Base-by-base conservation (phyloP, 1,284 basidiomycete genomes). In the Boletus calvinii region DNA sequence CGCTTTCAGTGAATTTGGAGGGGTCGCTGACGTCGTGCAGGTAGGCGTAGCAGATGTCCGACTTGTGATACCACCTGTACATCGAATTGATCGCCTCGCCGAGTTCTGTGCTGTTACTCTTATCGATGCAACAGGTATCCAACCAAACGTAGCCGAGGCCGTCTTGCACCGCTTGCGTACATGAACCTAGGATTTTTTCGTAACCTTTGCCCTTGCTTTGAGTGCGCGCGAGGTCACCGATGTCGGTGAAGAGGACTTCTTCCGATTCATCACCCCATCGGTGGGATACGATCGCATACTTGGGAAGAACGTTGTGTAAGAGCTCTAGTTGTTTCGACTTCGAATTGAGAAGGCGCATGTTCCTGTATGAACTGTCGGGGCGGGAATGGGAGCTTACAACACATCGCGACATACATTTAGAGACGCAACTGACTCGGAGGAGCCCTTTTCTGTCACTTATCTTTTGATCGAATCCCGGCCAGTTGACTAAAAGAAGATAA, bases 271-370 rank as follows among this genome's bases (percentile, higher is more conserved):
- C 38, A 1, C 64, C 55, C 57, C 57, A 62, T 42, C 54, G 54
- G 26, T 60, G 64, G 12, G 57, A 62, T 61, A 59, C 41, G 51
- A 74, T 56, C 57, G 59, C 47, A 61, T 70, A 62, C n/a, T 1
- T 38, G 17, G 48, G 18, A 15, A 35, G 46, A 15, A 13, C 31
- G 13, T 2, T 6, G 13, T 53, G 50, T 17, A 63, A 46, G 30
- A 60, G 11, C 12, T 64, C 65, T 31, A 66, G 39, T 24, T 57
- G 53, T 36, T 6, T 45, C 15, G 54, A 61, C 17, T 1, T 34
- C 35, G 62, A 45, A 80, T 90, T 86, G 36, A 69, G 61, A 52
- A 69, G 62, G 34, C 56, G 64, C 67, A 65, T 69, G n/a, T 3
- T 46, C 36, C 56, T 66, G 34, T 26, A 26, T 31, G 9, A 20